Percentiles rank a stretch among this genome's conserved stretches.
These are phyloP conservation scores for Penicillium cataractarum DNA, from an alignment of 495 filamentous ascomycete genomes.

Conservation along the genomic window DNA sequence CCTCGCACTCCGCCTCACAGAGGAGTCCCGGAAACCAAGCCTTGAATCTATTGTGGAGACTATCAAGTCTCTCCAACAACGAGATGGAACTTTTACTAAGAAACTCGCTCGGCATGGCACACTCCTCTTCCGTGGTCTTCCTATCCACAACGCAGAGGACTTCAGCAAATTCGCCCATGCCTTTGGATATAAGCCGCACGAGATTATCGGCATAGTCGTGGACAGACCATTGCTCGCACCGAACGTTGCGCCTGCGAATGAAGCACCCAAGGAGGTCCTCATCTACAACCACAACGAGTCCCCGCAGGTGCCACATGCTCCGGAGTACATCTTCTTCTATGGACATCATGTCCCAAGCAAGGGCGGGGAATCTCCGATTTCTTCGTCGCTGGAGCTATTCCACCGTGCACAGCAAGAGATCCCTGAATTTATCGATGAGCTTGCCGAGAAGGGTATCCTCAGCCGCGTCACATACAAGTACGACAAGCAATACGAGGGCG, in stretches of 20 bases:
- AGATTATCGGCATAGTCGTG: slow-evolving; percentile 60
- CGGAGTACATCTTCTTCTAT: slow-evolving; percentile 59
- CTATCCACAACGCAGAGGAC: slow-evolving; percentile 37
- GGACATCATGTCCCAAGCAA: slow-evolving; percentile 35
- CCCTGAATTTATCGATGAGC: slow-evolving; percentile 50
- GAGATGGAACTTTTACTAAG: slow-evolving; percentile 53
- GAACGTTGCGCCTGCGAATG: slow-evolving; percentile 58
- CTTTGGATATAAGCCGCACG: slow-evolving; percentile 57
- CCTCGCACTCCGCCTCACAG: slow-evolving; percentile 43
- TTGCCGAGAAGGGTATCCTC: slow-evolving; percentile 50
- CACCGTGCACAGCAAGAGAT: slow-evolving; percentile 48
- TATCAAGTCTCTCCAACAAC: slow-evolving; percentile 47
- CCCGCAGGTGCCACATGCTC: slow-evolving; percentile 55
- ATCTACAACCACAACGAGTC: slow-evolving; percentile 62
- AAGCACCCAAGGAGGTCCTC: slow-evolving; percentile 51
- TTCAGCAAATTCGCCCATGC: slow-evolving; percentile 58
- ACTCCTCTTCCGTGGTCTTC: slow-evolving; percentile 38
- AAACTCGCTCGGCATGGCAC: slow-evolving; percentile 56
- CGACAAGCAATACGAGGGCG: slow-evolving; percentile 47
- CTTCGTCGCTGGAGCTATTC: slow-evolving; percentile 56
- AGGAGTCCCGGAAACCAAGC: slow-evolving; percentile 14
- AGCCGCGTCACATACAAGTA: slow-evolving; percentile 50
- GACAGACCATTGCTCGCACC: slow-evolving; percentile 52
- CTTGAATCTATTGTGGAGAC: slow-evolving; percentile 37
- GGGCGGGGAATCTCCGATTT: slow-evolving; percentile 57